Base-by-base conservation (phyloP, 2,329 filamentous ascomycete species). In the Aspergillus texensis region DNA sequence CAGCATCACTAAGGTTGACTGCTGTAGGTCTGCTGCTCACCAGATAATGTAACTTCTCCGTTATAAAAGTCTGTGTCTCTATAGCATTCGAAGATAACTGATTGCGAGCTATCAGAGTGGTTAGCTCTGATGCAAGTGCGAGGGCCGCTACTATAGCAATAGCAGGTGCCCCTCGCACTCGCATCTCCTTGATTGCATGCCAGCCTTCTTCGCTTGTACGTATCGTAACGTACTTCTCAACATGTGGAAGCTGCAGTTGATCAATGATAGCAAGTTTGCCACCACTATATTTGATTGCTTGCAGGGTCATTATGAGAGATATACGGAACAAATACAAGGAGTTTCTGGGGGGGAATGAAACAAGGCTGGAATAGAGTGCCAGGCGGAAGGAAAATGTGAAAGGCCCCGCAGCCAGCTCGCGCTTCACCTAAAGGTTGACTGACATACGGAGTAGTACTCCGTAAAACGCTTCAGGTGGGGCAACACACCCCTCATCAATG, bases 111-210 rank as follows among this genome's bases (percentile, higher is more conserved):
- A 70, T 60, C 9, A 78, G 79, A 63, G 72, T 85, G 57, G 88
- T 82, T 10, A 98, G 80, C 77, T 98, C 94, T 10, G 97, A 92
- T 1, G 93, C 94, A 41, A 97, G 86, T 2, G 92, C 90, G 39
- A 99, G 86, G 24, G 91, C 92, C 26, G 95, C 95, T n/a, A 99
- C 95, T 68, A 99, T 98, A 52, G 95, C 95, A 77, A 99, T 99
- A 53, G 95, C 95, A 0, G 95, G 95, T 6, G 95, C 95, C 46
- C 92, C 91, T 58, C 88, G 83, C 19, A 84, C 82, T 68, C 86
- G 85, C 88, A 90, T 90, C 57, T 87, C 83, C 70, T 86, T 88
- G 74, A 90, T 89, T 6, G 87, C 87, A 73, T 87, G 83, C 86
- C 87, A 89, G 62, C 84, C 88, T 78, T 89, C 86, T 71, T 86